phyloP scores from a whole-genome alignment of 371 early-diverging fungal genomes.

The Polyrhizophydium stewartii region DNA sequence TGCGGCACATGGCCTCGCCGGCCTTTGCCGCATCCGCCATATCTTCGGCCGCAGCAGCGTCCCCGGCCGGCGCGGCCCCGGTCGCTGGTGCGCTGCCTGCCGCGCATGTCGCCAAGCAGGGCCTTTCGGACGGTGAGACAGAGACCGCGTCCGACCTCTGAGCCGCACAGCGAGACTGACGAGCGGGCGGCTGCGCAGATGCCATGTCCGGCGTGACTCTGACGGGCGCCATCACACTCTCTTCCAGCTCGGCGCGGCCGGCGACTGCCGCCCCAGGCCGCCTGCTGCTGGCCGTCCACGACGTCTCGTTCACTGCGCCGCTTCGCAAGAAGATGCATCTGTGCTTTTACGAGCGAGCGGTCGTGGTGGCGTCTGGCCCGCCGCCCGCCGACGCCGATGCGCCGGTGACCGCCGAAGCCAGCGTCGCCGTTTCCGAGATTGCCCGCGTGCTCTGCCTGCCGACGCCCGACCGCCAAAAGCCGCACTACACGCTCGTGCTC shows the following conservation, averaged over 20 bases:
- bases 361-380: conserved; percentile 21
- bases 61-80: no score
- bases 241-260: not conserved
- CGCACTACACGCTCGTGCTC: conserved; percentile 37
- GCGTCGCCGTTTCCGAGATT: conserved; percentile 23
- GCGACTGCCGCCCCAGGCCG: not conserved
- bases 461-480: conserved; percentile 43
- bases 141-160: no score
- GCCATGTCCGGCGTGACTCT: not conserved
- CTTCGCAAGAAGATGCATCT: conserved; percentile 9
- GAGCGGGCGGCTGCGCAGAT: no score
- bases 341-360: not conserved
- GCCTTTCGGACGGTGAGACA: no score
- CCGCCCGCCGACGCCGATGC: not conserved
- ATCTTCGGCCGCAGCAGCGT: no score
- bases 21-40: no score
- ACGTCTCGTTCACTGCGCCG: conserved; percentile 7
- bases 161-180: no score
- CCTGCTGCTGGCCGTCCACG: not conserved
- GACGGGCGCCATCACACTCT: not conserved
- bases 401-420: not conserved
- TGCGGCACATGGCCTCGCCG: no score
- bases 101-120: no score
- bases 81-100: no score
- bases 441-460: conserved; percentile 39